Conservation (phyloP, 2,329 filamentous ascomycete genomes). For the Aspergillus sp. region DNA sequence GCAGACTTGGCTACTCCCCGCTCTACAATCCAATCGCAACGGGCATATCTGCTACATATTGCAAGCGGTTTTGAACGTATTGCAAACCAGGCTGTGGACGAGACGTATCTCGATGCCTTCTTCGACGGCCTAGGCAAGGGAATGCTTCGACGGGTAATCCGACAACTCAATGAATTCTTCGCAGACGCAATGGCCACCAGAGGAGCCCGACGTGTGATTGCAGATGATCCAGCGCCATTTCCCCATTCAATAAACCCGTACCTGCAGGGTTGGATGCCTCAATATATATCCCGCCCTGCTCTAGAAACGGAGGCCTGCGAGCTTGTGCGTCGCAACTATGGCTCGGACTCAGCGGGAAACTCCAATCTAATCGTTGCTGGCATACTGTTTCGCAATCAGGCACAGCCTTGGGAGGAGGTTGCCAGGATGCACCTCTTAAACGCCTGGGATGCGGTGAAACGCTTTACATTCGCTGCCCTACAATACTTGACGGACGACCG, state of each 20-base stretch:
- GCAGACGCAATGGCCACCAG: constrained; percentile 22
- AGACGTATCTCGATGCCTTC: constrained; percentile 42
- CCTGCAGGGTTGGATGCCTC: constrained; percentile 13
- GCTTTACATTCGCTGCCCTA: constrained; percentile 25
- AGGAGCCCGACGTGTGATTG: constrained; percentile 17
- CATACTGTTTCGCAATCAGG: constrained; percentile 35
- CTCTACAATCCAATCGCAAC: constrained; percentile 23
- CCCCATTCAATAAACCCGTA: constrained; percentile 8
- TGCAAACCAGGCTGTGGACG: constrained; percentile 12
- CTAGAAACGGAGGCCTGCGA: constrained; percentile 24
- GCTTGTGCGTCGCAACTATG: constrained; percentile 27
- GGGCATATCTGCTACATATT: constrained; percentile 33
- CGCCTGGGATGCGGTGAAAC: constrained; percentile 21
- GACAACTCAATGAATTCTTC: constrained; percentile 28
- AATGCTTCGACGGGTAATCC: constrained; percentile 29
- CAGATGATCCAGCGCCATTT: neutral
- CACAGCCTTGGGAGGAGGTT: constrained; percentile 33
- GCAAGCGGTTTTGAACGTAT: constrained; percentile 36
- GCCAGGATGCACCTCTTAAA: constrained; percentile 24
- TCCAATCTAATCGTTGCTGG: constrained; percentile 35
- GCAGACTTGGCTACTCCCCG: constrained; percentile 26
- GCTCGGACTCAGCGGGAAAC: constrained; percentile 36
- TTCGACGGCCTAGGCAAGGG: constrained; percentile 30
- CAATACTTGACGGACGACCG: constrained; percentile 24
- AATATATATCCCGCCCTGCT: neutral